Base-by-base conservation (phyloP, 1,284 basidiomycete genomes). In the Cutaneotrichosporon sp. region DNA sequence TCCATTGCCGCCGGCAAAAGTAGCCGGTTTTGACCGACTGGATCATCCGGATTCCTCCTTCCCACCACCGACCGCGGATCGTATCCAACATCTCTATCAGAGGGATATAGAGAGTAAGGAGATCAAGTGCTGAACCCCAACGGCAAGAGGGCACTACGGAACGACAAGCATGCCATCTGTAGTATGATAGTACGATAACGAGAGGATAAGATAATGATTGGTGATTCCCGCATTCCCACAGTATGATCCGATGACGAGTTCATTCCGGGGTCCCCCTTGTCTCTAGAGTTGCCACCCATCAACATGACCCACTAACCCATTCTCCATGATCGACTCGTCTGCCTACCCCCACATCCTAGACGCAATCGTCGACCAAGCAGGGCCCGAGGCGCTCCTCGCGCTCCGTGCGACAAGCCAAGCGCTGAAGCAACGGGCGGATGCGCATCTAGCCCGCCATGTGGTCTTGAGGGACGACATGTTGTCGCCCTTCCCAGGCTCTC, bases 261-360 rank as follows among this genome's bases (percentile, higher is more conserved):
- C 26, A 26, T 26, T 26, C 26, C 26, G 26, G 2, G 26, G 26
- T 26, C 26, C 26, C 26, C 1, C 26, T 26, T 26, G 26, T 26
- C 26, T 2, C 2, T 26, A 26, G 26, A 26, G 5, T 42, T 46
- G 42, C 18, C 42, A 46, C 18, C 42, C 42, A 13, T 46, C 18
- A 2, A n/a, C 18, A 8, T 46, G 4, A 16, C 38, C 9, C 38
- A 40, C 38, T 40, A 5, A 40, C 38, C 10, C 38, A 11, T 36
- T 13, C 36, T 9, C 42, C 42, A 52, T 52, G 51, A 53, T 53
- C 16, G 51, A 53, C 51, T 5, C 31, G 0, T 34, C 51, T 7
- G 51, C 51, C 11, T 53, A 53, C 51, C 51, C 51, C 30, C 51
- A 53, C 30, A 53, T 53, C 14, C 31, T 53, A 5, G 51, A 53